Evolutionary conservation across 441 rosid species (phyloP), one percentile per base, ranked within the genome.

Genomic region (Arabidopsis lyrata): DNA sequence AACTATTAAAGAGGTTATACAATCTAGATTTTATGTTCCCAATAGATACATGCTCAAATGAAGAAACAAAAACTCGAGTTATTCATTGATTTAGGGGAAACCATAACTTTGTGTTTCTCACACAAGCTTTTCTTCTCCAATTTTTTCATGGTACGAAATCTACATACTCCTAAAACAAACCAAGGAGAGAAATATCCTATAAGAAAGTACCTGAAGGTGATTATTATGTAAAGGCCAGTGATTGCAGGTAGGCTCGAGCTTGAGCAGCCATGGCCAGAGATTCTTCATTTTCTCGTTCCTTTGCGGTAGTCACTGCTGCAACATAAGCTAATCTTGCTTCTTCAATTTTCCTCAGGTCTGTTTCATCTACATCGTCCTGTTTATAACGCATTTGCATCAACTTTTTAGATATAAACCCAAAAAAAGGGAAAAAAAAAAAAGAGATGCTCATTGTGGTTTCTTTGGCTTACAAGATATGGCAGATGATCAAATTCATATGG

Each of bases 311-410:
- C 74, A 90, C 81, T 16, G 98, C 95, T 65, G 83, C 82, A 63
- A 85, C 41, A 70, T 91, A 94, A 6, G 91, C 89, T 78, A 78
- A 64, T 77, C 92, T 85, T 42, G 95, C 97, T 78, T 89, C 95
- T 84, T 94, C 97, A 87, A 92, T 84, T 74, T 78, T 77, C 76
- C 78, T 84, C 77, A 78, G 78, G 50, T 84, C 88, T 16, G 24
- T 39, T n/a, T 80, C 86, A 68, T 77, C 81, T 29, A 77, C 69
- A 74, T 86, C 81, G 58, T 84, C 95, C 98, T 94, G 78, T 42
- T 69, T 59, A 64, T 4, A 34, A 35, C 8, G 32, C 13, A 55
- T 31, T 47, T 12, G 50, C 29, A 62, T 16, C 24, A 63, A 34
- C 57, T 48, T 77, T 35, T 78, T 31, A 79, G 66, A 75, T 29